Conservation (phyloP, 192 early-diverging fungal genomes). For the Umbelopsis isabellina region DNA sequence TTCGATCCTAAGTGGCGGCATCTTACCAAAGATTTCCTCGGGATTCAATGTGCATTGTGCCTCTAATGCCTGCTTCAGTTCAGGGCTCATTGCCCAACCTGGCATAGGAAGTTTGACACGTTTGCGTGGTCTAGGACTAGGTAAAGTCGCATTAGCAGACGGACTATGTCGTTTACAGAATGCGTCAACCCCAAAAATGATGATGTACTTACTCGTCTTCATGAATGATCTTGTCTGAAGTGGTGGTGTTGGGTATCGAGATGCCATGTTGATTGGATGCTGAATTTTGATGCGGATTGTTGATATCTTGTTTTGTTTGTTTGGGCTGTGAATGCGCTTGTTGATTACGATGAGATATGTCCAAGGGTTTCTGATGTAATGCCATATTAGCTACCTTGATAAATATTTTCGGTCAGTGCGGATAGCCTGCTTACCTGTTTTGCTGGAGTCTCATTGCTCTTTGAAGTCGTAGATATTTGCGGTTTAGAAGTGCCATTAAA, state of each 20-base stretch:
- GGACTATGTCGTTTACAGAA: neutral
- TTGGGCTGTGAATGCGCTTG: too few relatives aligned
- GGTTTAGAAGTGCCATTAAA: neutral
- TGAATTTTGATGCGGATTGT: neutral
- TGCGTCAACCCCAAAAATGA: neutral
- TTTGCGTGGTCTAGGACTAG: constrained; percentile 5
- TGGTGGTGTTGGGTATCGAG: neutral
- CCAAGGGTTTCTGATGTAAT: too few relatives aligned
- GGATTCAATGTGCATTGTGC: constrained; percentile 1
- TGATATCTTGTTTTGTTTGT: neutral
- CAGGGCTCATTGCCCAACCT: constrained; percentile 10
- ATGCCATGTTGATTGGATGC: neutral
- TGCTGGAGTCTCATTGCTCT: neutral
- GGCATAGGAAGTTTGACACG: constrained; percentile 1
- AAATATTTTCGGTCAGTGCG: too few relatives aligned
- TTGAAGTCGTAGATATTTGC: neutral
- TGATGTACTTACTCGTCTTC: constrained; percentile 5
- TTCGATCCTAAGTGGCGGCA: constrained; percentile 14
- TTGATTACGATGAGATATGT: too few relatives aligned
- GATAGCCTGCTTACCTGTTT: too few relatives aligned
- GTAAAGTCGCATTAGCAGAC: neutral
- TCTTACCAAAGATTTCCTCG: constrained; percentile 11
- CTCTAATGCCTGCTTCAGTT: constrained; percentile 7
- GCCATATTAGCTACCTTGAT: too few relatives aligned
- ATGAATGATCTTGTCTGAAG: neutral